phyloP scores from a whole-genome alignment of 306 rosid genomes.

The Malus domestica region DNA sequence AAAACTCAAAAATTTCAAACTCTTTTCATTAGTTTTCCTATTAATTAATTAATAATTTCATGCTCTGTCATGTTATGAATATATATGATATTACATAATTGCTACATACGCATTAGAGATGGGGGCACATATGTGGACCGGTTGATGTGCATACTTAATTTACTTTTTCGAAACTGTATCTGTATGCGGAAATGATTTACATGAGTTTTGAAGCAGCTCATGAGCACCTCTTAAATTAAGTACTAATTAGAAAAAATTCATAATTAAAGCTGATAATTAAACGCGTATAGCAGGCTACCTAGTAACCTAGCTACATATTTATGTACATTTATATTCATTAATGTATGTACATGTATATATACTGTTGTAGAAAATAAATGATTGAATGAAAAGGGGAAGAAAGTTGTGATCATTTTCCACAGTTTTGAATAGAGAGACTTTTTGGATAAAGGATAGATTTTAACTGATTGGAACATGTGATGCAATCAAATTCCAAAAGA shows the following conservation, averaged over 20 bases:
- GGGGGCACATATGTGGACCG: not conserved
- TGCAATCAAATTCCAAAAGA: not conserved
- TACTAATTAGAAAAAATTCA: too few relatives aligned
- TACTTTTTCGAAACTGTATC: too few relatives aligned
- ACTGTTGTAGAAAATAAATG: not conserved
- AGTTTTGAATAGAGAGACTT: constrained; percentile 1
- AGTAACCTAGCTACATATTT: too few relatives aligned
- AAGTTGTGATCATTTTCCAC: not conserved
- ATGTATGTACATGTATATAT: too few relatives aligned
- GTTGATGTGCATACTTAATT: not conserved
- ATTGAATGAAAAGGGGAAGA: not conserved
- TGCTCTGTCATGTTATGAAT: not conserved
- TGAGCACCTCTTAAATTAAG: too few relatives aligned
- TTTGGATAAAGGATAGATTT: not conserved
- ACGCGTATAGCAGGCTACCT: too few relatives aligned
- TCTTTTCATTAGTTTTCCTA: not conserved
- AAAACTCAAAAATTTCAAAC: too few relatives aligned
- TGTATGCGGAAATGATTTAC: too few relatives aligned
- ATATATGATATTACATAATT: not conserved
- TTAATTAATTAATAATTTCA: not conserved
- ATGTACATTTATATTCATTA: too few relatives aligned
- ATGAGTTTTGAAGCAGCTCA: too few relatives aligned
- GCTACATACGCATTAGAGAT: not conserved
- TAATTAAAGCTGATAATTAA: too few relatives aligned
- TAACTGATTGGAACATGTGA: not conserved